Conservation (phyloP, 2,329 filamentous ascomycete species). For the Botryotinia convoluta region DNA sequence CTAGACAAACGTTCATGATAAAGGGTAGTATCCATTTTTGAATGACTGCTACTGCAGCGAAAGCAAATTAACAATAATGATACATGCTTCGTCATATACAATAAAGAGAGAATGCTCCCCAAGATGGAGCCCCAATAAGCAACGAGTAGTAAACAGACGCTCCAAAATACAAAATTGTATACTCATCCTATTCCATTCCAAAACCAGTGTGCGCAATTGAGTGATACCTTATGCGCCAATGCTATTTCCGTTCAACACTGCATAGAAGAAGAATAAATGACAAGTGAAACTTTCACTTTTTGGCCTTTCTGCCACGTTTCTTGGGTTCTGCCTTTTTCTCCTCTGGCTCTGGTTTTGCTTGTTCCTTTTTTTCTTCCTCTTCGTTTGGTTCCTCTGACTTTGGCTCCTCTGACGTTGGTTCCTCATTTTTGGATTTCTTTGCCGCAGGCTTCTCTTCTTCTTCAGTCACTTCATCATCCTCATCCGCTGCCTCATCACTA, state of each 20-base stretch:
- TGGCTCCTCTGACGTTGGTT: neutral
- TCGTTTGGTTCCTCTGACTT: neutral
- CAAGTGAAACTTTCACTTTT: conserved; percentile 13
- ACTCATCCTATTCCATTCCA: neutral
- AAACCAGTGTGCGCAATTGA: neutral
- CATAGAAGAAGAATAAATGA: neutral
- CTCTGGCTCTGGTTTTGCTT: neutral
- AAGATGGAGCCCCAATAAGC: neutral
- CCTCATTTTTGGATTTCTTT: conserved; percentile 11
- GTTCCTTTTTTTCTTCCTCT: neutral
- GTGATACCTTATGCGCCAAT: neutral
- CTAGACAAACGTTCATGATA: neutral
- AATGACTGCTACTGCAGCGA: neutral
- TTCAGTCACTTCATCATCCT: neutral
- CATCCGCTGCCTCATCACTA: neutral
- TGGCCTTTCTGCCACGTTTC: conserved; percentile 5
- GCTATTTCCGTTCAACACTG: neutral
- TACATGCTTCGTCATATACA: neutral
- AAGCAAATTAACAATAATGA: neutral
- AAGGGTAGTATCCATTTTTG: neutral
- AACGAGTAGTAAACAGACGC: neutral
- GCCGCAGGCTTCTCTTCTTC: conserved; percentile 4
- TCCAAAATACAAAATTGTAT: neutral
- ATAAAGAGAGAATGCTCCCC: neutral
- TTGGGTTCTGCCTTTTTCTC: neutral